These are phyloP conservation scores for Batrachochytrium dendrobatidis DNA, from an alignment of 371 early-diverging fungal species.

Conservation along the genomic window DNA sequence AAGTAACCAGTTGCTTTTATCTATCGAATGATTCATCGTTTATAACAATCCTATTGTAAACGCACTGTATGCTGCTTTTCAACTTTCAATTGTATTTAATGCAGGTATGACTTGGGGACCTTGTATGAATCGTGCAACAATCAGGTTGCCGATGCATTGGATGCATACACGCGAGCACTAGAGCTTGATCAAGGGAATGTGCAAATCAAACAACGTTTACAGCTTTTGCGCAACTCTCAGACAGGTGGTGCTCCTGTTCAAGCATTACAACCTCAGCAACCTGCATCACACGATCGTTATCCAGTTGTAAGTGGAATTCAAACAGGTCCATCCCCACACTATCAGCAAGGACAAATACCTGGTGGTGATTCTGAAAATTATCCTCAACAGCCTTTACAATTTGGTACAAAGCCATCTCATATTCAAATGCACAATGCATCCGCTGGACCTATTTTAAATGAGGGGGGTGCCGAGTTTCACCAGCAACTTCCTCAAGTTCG, in stretches of 20 bases:
- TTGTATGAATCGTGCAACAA: slow-evolving; percentile 97
- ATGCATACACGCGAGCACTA: slow-evolving; percentile 90
- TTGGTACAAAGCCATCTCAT: too few relatives aligned
- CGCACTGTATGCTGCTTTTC: background rate
- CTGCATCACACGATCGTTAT: slow-evolving; percentile 1
- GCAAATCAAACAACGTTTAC: slow-evolving; percentile 72
- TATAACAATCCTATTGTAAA: background rate
- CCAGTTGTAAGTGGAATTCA: slow-evolving; percentile 1
- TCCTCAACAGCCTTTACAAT: too few relatives aligned
- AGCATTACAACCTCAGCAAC: slow-evolving; percentile 2
- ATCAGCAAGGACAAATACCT: too few relatives aligned
- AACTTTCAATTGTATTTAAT: background rate
- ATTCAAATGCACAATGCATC: too few relatives aligned
- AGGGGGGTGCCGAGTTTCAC: too few relatives aligned
- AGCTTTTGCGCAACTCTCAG: slow-evolving; percentile 19
- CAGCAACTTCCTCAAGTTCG: too few relatives aligned
- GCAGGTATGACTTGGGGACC: slow-evolving; percentile 81
- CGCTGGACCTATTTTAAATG: too few relatives aligned
- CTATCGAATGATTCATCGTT: background rate
- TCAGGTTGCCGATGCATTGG: slow-evolving; percentile 92
- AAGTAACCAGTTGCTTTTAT: background rate
- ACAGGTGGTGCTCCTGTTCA: background rate
- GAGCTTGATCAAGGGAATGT: slow-evolving; percentile 82
- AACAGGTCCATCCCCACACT: slow-evolving; percentile 3
- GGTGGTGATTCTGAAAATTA: too few relatives aligned